These are phyloP conservation scores for Sinapis alba DNA, from an alignment of 441 rosid species.

Conservation along the genomic window DNA sequence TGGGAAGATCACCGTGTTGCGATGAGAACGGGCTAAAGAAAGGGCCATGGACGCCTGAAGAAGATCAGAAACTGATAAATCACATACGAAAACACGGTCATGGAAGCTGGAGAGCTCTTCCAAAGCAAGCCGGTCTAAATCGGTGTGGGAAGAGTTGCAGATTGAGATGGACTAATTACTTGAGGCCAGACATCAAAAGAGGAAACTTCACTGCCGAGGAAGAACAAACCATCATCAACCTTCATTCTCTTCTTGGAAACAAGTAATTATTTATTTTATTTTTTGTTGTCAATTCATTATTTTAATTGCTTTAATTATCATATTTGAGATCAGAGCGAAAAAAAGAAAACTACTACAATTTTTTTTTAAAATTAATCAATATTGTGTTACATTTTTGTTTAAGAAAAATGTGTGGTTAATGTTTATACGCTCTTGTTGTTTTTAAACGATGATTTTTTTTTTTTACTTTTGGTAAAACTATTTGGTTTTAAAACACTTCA, in stretches of 20 bases:
- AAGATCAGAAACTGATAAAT: slow-evolving; percentile 45
- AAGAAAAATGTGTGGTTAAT: not conserved
- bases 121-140: slow-evolving; percentile 51
- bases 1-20: slow-evolving; percentile 43
- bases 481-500: not conserved
- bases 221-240: slow-evolving; percentile 51
- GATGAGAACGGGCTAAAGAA: slow-evolving; percentile 43
- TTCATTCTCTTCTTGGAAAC: slow-evolving; percentile 55
- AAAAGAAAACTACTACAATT: not conserved
- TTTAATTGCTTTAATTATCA: not conserved
- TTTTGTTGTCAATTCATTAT: not conserved
- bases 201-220: slow-evolving; percentile 55
- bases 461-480: not conserved
- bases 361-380: not conserved
- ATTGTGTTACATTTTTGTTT: not conserved
- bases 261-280: slow-evolving; percentile 32
- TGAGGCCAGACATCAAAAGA: slow-evolving; percentile 55
- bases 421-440: not conserved
- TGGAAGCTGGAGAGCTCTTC: slow-evolving; percentile 60
- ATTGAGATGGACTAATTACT: slow-evolving; percentile 52
- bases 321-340: not conserved
- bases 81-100: slow-evolving; percentile 47
- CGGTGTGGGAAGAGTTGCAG: slow-evolving; percentile 59
- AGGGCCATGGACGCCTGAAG: slow-evolving; percentile 62
- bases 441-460: not conserved